Evolutionary conservation across 2,329 filamentous ascomycete genomes (phyloP).

Genomic region (Ascochyta viciae-villosae): DNA sequence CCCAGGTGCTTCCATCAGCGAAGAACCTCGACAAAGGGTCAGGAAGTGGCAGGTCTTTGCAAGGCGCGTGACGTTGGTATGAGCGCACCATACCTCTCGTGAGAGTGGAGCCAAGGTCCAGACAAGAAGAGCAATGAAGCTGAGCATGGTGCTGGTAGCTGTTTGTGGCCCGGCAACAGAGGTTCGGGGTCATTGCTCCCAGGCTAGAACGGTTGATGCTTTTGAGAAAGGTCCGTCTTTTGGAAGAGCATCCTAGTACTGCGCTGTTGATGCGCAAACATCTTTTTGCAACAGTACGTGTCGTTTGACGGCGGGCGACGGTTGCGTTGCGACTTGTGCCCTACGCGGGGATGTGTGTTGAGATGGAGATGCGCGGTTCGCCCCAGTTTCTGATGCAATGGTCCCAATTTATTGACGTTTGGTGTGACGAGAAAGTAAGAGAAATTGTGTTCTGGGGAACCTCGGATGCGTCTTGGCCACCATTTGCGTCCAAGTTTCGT

Average conservation of each 20-base stretch:
- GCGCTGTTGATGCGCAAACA: background rate
- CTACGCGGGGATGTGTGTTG: slow-evolving; percentile 1
- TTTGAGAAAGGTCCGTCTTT: background rate
- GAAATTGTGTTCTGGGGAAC: background rate
- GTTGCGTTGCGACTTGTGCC: background rate
- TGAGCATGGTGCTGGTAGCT: slow-evolving; percentile 7
- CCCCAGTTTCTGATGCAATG: slow-evolving; percentile 9
- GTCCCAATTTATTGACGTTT: slow-evolving; percentile 16
- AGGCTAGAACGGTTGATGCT: slow-evolving; percentile 7
- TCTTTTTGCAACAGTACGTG: too few species aligned
- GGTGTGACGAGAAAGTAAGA: background rate
- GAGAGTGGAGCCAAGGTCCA: slow-evolving; percentile 3
- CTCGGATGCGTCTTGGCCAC: slow-evolving; percentile 15
- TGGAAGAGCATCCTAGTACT: background rate
- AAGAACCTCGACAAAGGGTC: background rate
- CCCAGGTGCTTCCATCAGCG: background rate
- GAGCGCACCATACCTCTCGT: slow-evolving; percentile 1
- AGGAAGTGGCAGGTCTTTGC: background rate
- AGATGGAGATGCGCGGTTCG: slow-evolving; percentile 10
- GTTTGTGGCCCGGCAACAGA: background rate
- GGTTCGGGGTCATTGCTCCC: slow-evolving; percentile 1
- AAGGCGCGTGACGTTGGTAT: slow-evolving; percentile 9
- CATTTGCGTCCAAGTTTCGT: slow-evolving; percentile 5
- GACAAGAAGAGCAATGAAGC: background rate
- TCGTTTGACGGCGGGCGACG: background rate